These are phyloP conservation scores for Chenopodium suecicum DNA, from an alignment of 148 eudicot genomes.

Conservation along the genomic window DNA sequence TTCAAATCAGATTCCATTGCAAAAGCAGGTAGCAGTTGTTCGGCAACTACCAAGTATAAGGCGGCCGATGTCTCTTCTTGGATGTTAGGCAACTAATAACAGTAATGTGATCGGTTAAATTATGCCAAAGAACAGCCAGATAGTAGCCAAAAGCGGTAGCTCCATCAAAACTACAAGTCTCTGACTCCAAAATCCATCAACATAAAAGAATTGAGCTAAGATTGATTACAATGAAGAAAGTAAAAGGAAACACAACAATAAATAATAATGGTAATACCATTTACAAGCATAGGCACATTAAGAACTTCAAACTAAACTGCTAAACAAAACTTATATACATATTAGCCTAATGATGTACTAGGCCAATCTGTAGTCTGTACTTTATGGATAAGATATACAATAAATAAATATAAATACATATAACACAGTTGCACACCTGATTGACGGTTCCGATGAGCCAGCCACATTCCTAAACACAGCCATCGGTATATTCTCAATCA, in stretches of 20 bases:
- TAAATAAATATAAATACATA: slow-evolving; percentile 6
- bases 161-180: not conserved
- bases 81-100: not conserved
- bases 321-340: slow-evolving; percentile 12
- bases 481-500: slow-evolving; percentile 16
- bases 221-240: not conserved
- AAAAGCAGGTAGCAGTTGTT: not conserved
- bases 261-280: not conserved
- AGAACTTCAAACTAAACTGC: not conserved
- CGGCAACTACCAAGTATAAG: too few species aligned
- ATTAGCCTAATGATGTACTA: not conserved
- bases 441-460: not conserved
- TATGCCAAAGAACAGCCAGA: not conserved
- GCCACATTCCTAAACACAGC: not conserved
- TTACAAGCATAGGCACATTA: not conserved
- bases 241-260: not conserved
- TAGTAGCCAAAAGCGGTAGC: not conserved
- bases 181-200: not conserved
- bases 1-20: not conserved
- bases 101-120: not conserved
- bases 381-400: slow-evolving; percentile 7
- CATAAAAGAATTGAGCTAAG: not conserved
- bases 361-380: not conserved
- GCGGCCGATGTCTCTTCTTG: not conserved
- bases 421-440: not conserved